Evolutionary conservation across 768 basidiomycete species (phyloP).

Genomic region (Naganishia friedmannii): DNA sequence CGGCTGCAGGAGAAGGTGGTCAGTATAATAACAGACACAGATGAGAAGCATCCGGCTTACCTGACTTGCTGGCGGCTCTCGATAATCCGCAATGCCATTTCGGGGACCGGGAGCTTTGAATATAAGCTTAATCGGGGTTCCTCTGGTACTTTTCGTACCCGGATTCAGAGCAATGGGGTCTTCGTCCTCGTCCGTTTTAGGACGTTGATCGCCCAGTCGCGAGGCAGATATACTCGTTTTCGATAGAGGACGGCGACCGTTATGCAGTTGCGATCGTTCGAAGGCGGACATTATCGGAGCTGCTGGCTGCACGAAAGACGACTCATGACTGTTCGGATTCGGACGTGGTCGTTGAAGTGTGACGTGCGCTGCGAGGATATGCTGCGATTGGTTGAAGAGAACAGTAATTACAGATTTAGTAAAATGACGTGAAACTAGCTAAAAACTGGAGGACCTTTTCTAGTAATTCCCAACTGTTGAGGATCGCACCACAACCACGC

Average conservation of each 20-base stretch:
- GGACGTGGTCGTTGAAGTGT: conserved; percentile 13
- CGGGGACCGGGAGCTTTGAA: neutral
- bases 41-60: neutral
- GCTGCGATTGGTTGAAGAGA: neutral
- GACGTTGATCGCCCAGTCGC: neutral
- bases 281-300: too few species aligned
- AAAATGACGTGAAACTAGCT: neutral
- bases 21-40: neutral
- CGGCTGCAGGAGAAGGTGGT: neutral
- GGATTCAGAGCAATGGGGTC: conserved; percentile 11
- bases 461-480: neutral
- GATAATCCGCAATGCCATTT: neutral
- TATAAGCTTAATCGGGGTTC: neutral
- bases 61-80: neutral
- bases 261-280: neutral
- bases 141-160: neutral
- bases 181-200: neutral
- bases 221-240: too few species aligned
- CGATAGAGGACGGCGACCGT: neutral
- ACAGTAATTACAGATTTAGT: neutral
- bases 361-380: conserved; percentile 1
- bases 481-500: conserved; percentile 11
- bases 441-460: conserved; percentile 2
- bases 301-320: neutral
- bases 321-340: neutral